Evolutionary conservation across 2,329 filamentous ascomycete genomes (phyloP).

Genomic region (Fusarium coffeatum): DNA sequence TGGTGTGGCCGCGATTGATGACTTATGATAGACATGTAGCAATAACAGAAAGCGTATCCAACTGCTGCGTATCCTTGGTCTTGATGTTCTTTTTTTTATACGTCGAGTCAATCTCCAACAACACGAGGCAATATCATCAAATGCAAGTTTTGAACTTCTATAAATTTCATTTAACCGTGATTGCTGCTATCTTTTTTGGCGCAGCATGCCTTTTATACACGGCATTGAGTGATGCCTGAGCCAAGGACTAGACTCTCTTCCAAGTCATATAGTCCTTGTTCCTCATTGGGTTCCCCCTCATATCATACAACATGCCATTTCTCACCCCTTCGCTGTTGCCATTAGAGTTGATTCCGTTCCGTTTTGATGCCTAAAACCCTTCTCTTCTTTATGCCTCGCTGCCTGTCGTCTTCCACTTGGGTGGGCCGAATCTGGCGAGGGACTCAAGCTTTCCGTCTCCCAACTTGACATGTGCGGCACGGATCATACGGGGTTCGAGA

Average conservation of each 20-base stretch:
- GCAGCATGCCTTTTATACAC: conserved; percentile 45
- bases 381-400: conserved; percentile 46
- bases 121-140: conserved; percentile 6
- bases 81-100: neutral
- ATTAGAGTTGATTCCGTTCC: conserved; percentile 1
- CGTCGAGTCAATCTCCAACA: neutral
- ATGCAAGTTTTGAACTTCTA: conserved; percentile 38
- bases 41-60: conserved; percentile 30
- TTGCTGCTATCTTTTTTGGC: conserved; percentile 28
- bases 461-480: conserved; percentile 87
- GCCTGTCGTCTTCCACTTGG: conserved; percentile 60
- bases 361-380: neutral
- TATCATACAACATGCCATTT: conserved; percentile 39
- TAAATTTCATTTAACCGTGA: conserved; percentile 44
- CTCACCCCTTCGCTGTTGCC: neutral
- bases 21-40: conserved; percentile 46
- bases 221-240: conserved; percentile 41
- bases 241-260: conserved; percentile 8
- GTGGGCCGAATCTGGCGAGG: conserved; percentile 60
- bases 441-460: conserved; percentile 71
- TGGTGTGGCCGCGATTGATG: conserved; percentile 40
- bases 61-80: conserved; percentile 1
- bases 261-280: conserved; percentile 3
- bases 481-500: conserved; percentile 90
- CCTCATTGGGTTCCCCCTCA: neutral